These are phyloP conservation scores for Naganishia sp. DNA, from an alignment of 1,284 basidiomycete genomes.

Conservation along the genomic window DNA sequence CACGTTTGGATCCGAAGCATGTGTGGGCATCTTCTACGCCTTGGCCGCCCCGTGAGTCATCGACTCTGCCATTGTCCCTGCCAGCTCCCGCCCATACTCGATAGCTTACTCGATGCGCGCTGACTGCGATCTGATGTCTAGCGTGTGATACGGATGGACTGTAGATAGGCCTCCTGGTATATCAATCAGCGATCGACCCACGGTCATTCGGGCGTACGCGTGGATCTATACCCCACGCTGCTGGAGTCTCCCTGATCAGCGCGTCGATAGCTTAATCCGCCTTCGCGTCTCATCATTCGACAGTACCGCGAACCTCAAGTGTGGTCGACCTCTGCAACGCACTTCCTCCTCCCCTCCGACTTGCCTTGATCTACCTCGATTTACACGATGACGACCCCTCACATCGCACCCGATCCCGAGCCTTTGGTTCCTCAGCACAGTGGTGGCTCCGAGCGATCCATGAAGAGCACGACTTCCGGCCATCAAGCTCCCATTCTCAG, in stretches of 20 bases:
- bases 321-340: neutral
- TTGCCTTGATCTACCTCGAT: neutral
- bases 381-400: constrained; percentile 10
- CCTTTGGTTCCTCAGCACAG: constrained; percentile 28
- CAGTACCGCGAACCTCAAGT: neutral
- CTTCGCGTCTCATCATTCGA: neutral
- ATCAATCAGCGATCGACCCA: neutral
- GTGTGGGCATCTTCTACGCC: constrained; percentile 16
- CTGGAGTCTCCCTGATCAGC: neutral
- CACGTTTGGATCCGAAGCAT: constrained; percentile 22
- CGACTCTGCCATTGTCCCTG: no score
- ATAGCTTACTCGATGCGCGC: neutral
- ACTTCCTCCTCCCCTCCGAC: neutral
- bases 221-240: neutral
- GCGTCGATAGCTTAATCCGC: neutral
- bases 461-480: constrained; percentile 18
- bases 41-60: neutral
- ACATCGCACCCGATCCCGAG: neutral
- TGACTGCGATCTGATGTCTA: neutral
- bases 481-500: constrained; percentile 29
- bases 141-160: neutral
- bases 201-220: neutral
- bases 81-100: no score
- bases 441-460: constrained; percentile 29
- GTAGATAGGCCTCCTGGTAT: neutral